Evolutionary conservation across 345 rosid genomes (phyloP), one percentile per base, ranked within the genome.

Genomic region (Acer negundo): DNA sequence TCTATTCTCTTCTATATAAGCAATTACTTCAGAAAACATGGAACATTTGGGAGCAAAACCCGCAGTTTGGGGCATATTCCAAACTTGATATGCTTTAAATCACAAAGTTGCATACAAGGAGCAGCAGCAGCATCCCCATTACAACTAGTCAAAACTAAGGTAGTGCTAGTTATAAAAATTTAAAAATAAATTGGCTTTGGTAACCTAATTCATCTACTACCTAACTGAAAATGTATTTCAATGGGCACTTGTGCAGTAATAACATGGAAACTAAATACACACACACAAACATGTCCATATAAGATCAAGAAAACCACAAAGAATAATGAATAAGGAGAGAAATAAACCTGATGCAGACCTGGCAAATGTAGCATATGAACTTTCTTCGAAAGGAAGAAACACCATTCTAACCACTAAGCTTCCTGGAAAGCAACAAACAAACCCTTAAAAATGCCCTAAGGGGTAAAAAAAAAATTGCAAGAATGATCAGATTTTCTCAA

Each of bases 301-400:
- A 58, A 67, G 55, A 62, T 31, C 10, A 74, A 47, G 62, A 78
- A 53, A 61, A 67, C 19, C 62, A 23, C 51, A 46, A 76, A 70
- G 24, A 63, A 80, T 77, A 79, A 83, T 13, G 28, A 56, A 6
- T 20, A 59, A 84, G 86, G 84, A 85, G 61, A 90, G 95, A 88
- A 82, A 80, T 87, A 81, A 90, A 94, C 99, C 98, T 94, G 99
- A 87, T 73, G 97, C 94, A 72, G 90, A 93, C 97, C 97, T 93
- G 90, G 99, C 97, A 90, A 93, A 97, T 78, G 92, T 92, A 77
- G 93, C 84, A 83, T 89, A 91, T 65, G 99, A 87, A 85, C 98
- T 97, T 86, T 97, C 99, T 87, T 97, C 97, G 53, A 94, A 93
- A 19, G 98, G 99, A 82, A 94, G 93, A 88, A 94, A 90, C 80